Percentiles rank a stretch among this genome's conserved stretches.
Evolutionary conservation across 805 yeast species (phyloP).

Genomic region (Torulaspora indica): DNA sequence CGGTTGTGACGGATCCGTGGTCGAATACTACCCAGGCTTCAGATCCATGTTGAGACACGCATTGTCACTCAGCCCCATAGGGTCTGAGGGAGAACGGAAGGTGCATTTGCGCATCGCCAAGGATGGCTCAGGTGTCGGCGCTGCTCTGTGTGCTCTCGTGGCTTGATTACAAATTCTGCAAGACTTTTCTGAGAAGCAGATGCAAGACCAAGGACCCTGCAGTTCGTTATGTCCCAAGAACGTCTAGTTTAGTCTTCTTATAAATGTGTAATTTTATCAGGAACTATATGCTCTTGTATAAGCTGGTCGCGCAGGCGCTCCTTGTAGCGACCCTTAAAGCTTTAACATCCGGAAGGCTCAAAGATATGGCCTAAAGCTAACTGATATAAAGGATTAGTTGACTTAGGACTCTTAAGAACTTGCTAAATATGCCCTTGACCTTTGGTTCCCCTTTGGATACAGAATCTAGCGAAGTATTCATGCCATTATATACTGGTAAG

Average conservation of each 20-base stretch:
- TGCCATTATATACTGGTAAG: slow-evolving; percentile 14
- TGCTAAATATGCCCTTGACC: slow-evolving; percentile 11
- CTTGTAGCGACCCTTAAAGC: background rate
- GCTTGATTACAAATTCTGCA: slow-evolving; percentile 19
- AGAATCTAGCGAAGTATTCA: slow-evolving; percentile 13
- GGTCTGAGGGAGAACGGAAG: slow-evolving; percentile 69
- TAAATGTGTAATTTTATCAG: background rate
- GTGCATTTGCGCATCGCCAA: slow-evolving; percentile 76
- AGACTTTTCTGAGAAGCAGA: background rate
- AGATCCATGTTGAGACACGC: slow-evolving; percentile 78
- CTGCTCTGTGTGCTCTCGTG: slow-evolving; percentile 79
- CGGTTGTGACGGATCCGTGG: slow-evolving; percentile 94
- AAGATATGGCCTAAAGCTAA: no score
- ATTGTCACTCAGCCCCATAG: slow-evolving; percentile 60
- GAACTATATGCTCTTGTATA: background rate
- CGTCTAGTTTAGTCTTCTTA: background rate
- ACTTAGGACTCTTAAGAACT: background rate
- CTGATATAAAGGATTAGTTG: background rate
- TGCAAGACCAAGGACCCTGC: background rate
- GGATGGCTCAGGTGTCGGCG: slow-evolving; percentile 97
- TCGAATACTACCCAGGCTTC: slow-evolving; percentile 90
- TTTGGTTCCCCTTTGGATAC: slow-evolving; percentile 9
- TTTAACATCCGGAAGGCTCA: background rate
- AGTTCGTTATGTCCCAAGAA: background rate
- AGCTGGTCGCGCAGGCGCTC: background rate